Evolutionary conservation across 2,329 filamentous ascomycete species (phyloP).

Genomic region (Aspergillus ustus): DNA sequence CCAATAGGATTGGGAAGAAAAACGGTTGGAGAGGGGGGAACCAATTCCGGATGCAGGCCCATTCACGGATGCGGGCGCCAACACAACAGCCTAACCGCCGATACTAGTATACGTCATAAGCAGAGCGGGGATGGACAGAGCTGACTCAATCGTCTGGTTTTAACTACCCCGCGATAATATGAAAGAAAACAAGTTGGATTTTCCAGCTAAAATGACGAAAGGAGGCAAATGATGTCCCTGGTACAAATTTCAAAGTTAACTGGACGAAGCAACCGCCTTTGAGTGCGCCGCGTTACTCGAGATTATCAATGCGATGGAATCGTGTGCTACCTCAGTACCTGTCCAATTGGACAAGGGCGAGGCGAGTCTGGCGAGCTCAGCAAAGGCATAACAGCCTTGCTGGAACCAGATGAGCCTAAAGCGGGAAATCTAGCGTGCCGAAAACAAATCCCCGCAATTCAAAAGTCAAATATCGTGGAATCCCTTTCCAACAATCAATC

Average conservation of each 20-base stretch:
- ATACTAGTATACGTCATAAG: conserved; percentile 4
- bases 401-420: background rate
- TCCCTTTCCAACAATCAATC: background rate
- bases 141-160: background rate
- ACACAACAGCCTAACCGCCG: background rate
- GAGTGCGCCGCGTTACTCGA: conserved; percentile 2
- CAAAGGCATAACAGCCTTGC: background rate
- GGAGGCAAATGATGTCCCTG: background rate
- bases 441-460: background rate
- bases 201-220: background rate
- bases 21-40: conserved; percentile 1
- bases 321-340: background rate
- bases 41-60: background rate
- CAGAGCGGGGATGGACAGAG: background rate
- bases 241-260: background rate
- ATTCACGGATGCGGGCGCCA: conserved; percentile 4
- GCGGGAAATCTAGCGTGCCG: background rate
- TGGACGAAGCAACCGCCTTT: conserved; percentile 4
- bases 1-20: conserved; percentile 6
- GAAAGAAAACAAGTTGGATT: background rate
- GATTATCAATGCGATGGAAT: background rate
- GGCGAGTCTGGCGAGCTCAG: background rate
- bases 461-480: background rate
- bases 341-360: background rate
- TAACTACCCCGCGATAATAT: background rate